A percentile compares a stretch with the other conserved stretches of the same genome.
These are phyloP conservation scores for Tylopilus sp. DNA, from an alignment of 768 basidiomycete species.

Conservation along the genomic window DNA sequence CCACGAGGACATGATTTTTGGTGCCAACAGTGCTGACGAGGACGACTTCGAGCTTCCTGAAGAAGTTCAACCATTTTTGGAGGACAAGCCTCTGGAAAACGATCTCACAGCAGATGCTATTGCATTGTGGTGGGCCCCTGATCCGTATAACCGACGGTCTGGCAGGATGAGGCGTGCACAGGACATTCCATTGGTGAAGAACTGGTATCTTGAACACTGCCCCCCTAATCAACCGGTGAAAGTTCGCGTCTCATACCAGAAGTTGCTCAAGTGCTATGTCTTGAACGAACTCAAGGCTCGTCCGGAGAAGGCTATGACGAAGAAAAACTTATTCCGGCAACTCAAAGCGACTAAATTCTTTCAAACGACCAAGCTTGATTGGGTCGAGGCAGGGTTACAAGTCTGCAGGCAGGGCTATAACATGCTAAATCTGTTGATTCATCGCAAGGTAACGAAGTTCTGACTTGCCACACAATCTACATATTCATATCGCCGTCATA, in stretches of 20 bases:
- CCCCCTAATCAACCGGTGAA: slow-evolving; percentile 96
- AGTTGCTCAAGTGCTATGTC: slow-evolving; percentile 92
- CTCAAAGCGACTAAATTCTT: slow-evolving; percentile 99
- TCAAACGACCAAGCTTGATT: slow-evolving; percentile 96
- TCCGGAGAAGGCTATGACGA: slow-evolving; percentile 94
- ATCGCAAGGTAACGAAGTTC: slow-evolving; percentile 72
- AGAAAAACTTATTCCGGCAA: slow-evolving; percentile 95
- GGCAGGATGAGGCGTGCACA: slow-evolving; percentile 93
- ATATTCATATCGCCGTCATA: slow-evolving; percentile 25
- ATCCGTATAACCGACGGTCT: slow-evolving; percentile 89
- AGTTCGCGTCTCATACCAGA: slow-evolving; percentile 98
- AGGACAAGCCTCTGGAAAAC: slow-evolving; percentile 74
- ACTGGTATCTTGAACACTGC: slow-evolving; percentile 98
- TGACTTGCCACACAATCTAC: background rate
- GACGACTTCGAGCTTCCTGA: slow-evolving; percentile 88
- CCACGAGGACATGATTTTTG: slow-evolving; percentile 92
- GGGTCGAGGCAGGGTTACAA: slow-evolving; percentile 98
- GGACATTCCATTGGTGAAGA: slow-evolving; percentile 94
- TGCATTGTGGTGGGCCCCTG: slow-evolving; percentile 97
- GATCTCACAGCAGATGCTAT: slow-evolving; percentile 95
- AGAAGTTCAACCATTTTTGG: slow-evolving; percentile 74
- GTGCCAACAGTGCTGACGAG: slow-evolving; percentile 79
- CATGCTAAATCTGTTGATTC: slow-evolving; percentile 98
- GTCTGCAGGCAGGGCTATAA: slow-evolving; percentile 99
- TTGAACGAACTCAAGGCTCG: slow-evolving; percentile 89